A percentile compares a stretch with the other conserved stretches of the same genome.
Conservation (phyloP, 805 yeast genomes). For the Cyberlindnera misumaiensis region DNA sequence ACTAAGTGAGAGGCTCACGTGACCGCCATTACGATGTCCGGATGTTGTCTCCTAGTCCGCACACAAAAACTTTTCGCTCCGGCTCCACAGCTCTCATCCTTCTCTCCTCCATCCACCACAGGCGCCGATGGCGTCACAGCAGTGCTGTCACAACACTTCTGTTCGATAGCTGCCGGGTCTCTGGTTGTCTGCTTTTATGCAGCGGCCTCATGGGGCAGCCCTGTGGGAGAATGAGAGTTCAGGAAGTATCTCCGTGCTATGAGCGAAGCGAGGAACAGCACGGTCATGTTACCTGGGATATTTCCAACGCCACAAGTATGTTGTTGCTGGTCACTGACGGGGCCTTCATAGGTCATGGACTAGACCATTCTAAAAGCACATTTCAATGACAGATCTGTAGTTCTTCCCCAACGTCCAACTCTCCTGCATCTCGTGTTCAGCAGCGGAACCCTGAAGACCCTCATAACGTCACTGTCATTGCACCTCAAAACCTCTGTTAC, state of each 20-base stretch:
- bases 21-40: not conserved
- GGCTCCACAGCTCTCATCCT: not conserved
- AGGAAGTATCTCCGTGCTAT: constrained; percentile 19
- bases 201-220: constrained; percentile 1
- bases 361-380: too few species aligned
- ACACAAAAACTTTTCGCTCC: too few species aligned
- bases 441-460: too few species aligned
- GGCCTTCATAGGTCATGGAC: too few species aligned
- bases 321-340: too few species aligned
- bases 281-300: constrained; percentile 17
- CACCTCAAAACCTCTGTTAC: too few species aligned
- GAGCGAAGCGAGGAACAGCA: constrained; percentile 16
- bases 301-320: too few species aligned
- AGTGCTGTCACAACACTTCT: not conserved
- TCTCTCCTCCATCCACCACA: constrained; percentile 1
- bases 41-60: not conserved
- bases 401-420: too few species aligned
- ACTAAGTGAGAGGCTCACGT: too few species aligned
- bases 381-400: too few species aligned
- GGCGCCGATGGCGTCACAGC: constrained; percentile 2
- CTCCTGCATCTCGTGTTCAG: too few species aligned
- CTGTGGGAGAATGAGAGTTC: constrained; percentile 8
- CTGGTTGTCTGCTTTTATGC: not conserved
- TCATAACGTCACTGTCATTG: too few species aligned
- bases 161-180: constrained; percentile 3